These are phyloP conservation scores for Syncephalastrum racemosum DNA, from an alignment of 371 early-diverging fungal genomes.

Conservation along the genomic window DNA sequence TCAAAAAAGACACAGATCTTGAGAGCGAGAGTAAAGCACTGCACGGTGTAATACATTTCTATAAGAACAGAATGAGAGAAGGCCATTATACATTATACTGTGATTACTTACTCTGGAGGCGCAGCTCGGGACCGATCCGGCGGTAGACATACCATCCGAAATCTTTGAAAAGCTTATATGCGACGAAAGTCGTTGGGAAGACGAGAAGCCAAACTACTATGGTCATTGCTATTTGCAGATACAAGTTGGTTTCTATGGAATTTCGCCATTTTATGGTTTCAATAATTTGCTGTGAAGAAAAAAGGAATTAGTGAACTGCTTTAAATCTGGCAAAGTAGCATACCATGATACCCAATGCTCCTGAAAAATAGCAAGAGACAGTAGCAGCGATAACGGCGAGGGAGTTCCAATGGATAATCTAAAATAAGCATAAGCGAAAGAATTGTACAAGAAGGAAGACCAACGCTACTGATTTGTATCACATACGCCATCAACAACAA, in stretches of 20 bases:
- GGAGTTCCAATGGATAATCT: constrained; percentile 19
- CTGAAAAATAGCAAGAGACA: constrained; percentile 14
- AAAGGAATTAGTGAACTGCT: not conserved
- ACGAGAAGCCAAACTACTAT: constrained; percentile 8
- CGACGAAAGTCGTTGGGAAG: constrained; percentile 14
- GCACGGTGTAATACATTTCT: constrained; percentile 20
- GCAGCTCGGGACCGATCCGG: constrained; percentile 9
- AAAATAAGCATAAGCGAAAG: not conserved
- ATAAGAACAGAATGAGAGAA: not conserved
- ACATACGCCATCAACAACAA: constrained; percentile 19
- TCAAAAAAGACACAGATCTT: constrained; percentile 21
- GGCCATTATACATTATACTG: not conserved
- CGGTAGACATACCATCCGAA: constrained; percentile 16
- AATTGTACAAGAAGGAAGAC: not conserved
- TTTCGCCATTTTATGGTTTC: constrained; percentile 13
- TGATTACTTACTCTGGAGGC: constrained; percentile 12
- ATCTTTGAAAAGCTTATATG: constrained; percentile 9
- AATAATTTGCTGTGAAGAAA: constrained; percentile 11
- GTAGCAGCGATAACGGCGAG: constrained; percentile 16
- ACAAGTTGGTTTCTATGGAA: constrained; percentile 11
- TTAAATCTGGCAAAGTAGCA: not conserved
- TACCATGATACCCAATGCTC: constrained; percentile 20
- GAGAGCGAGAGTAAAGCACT: constrained; percentile 16
- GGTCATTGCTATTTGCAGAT: constrained; percentile 18
- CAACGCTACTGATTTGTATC: too few relatives aligned